phyloP scores from a whole-genome alignment of 2,329 filamentous ascomycete species.

The Aspergillus aculeatus region DNA sequence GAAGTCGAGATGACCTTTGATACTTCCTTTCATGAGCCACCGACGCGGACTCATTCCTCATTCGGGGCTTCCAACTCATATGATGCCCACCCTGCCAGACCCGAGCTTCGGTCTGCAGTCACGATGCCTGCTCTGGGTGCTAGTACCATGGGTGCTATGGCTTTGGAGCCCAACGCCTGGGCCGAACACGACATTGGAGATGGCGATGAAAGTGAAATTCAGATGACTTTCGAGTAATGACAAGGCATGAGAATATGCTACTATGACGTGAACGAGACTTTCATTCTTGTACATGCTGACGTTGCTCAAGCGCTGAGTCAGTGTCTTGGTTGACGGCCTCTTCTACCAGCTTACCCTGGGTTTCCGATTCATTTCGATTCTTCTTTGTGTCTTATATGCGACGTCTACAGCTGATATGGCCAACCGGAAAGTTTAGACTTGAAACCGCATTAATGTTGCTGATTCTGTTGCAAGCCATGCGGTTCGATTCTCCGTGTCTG shows the following conservation, averaged over 20 bases:
- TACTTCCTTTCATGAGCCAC: slow-evolving; percentile 54
- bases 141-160: slow-evolving; percentile 30
- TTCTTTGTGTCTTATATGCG: background rate
- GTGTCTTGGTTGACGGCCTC: background rate
- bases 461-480: background rate
- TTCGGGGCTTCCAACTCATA: slow-evolving; percentile 14
- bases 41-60: slow-evolving; percentile 21
- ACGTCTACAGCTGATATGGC: background rate
- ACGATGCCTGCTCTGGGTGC: slow-evolving; percentile 31
- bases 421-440: background rate
- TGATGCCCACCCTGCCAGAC: slow-evolving; percentile 21
- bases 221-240: slow-evolving; percentile 74
- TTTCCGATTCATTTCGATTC: background rate
- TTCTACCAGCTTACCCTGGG: background rate
- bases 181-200: slow-evolving; percentile 56
- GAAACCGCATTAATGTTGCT: background rate
- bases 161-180: slow-evolving; percentile 63
- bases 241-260: slow-evolving; percentile 14
- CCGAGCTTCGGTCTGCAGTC: slow-evolving; percentile 31
- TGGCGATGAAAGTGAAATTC: slow-evolving; percentile 68
- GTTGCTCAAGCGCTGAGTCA: background rate
- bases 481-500: background rate
- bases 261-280: slow-evolving; percentile 3
- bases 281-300: slow-evolving; percentile 7
- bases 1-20: slow-evolving; percentile 70